Evolutionary conservation across 1,284 basidiomycete species (phyloP), one percentile per base, ranked within the genome.

Genomic region (Cutaneotrichosporon cutaneum): DNA sequence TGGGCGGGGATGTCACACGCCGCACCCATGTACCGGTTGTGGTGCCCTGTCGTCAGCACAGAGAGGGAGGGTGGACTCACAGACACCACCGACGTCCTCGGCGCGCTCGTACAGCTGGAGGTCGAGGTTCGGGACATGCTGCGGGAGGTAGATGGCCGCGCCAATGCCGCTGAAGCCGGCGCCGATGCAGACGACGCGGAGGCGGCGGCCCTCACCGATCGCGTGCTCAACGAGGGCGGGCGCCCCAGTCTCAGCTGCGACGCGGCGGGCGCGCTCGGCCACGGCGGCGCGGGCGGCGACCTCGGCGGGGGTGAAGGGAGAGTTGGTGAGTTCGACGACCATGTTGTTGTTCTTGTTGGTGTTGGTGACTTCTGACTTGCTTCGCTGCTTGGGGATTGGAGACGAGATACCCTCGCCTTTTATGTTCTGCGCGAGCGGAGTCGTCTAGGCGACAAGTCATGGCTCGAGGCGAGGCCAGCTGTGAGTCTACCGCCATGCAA

Each of bases 1-100:
- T 70, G 63, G 2, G 71, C 66, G 10, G 71, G 71, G n/a, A 72
- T 68, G 36, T 73, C 72, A 54, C 72, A 72, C 10, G 65, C 51
- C 16, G 61, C 65, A 11, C 69, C 70, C 3, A 70, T 71, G 54
- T 74, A 74, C 13, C 59, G 59, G 64, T 74, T 74, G 63, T 60
- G 61, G 57, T 70, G 70, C 72, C 60, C 60, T 61, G 13, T 3
- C 14, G 52, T 26, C 18, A n/a, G 24, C 16, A n/a, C 7, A 45
- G n/a, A 21, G 22, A 22, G 4, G 10, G 13, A 2, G 13, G 7
- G 16, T 1, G 4, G 3, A 56, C 60, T 54, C 39, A 61, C 63
- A 64, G 11, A 64, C 63, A n/a, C 63, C 63, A 26, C 63, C 63
- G 14, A 64, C 56, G 22, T 56, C 52, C 22, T 61, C 60, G 21